Base-by-base conservation (phyloP, 2,329 filamentous ascomycete species). In the Bipolaris sorokiniana region DNA sequence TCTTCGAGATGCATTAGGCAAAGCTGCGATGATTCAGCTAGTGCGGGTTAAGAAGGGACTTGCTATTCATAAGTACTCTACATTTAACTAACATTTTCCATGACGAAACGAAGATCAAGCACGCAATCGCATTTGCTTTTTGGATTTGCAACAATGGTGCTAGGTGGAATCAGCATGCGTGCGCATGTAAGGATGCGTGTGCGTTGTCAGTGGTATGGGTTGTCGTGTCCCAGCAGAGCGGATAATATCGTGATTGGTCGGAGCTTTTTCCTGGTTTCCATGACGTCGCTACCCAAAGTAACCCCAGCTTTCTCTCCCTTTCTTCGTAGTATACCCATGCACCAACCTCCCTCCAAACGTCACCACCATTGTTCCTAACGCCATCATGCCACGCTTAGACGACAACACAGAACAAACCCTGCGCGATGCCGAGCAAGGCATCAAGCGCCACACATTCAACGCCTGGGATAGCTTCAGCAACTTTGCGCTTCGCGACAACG, bases 401-500 rank as follows among this genome's bases (percentile, higher is more conserved):
- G 70, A 74, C 31, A 64, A 65, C 47, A 70, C 69, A 56, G 53
- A 74, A 51, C 77, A 79, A 48, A 76, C 78, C 26, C 75, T 87
- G 23, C 77, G 84, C 33, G 79, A 79, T 45, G 76, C 79, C 18
- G 77, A 84, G 55, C 77, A 81, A 59, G 71, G 74, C 20, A 70
- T 70, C 10, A 74, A 79, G 51, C 78, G 77, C 7, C 61, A 59
- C 51, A 82, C 84, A 22, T 77, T 79, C 60, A 79, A 80, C 57
- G 77, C 85, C 54, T 87, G 84, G 79, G 78, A 84, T 33, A 87
- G 86, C 37, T 91, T 91, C 71, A 73, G 87, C 64, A 88, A 90
- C 71, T 92, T 91, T 74, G 88, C 88, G 0, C 84, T 90, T 51
- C 85, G 89, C 62, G 89, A 90, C 56, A 91, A 91, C 65, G 89